Evolutionary conservation across 78 protist genomes (phyloP), one percentile per base, ranked within the genome.

Genomic region (Cavenderia fasciculata): DNA sequence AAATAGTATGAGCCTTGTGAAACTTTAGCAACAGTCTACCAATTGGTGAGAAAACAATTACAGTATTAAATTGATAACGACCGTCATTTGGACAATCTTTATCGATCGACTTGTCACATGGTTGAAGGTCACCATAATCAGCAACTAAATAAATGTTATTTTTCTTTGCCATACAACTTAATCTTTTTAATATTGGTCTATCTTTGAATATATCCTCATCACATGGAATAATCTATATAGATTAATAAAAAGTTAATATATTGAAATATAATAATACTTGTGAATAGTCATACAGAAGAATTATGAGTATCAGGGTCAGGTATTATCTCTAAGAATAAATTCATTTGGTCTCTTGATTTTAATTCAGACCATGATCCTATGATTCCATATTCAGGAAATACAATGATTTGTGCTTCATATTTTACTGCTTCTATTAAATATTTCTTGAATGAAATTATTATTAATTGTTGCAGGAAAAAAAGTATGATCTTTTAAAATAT

Each of bases 301-400:
- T 56, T 21, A 12, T 34, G 27, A 36, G 23, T 18, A 18, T 6
- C 19, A 21, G 84, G 84, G 54, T 74, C 84, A 0, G 84, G 84
- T 23, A 74, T 56, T 25, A 41, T 25, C 49, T 74, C 84, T 2
- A 74, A 19, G 19, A 36, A 74, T 56, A 44, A 44, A 21, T 46
- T 54, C 7, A 74, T 19, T 7, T 23, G 27, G 49, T 74, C 68
- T 52, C 84, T 52, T 19, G 65, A 54, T 36, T 31, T 41, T 54
- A 74, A 56, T 1, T 29, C 33, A 36, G 31, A n/a, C n/a, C n/a
- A n/a, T n/a, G n/a, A 18, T 10, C 69, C 41, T 1, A 38, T 12
- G 12, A 74, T 51, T 27, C 84, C 84, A 40, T 74, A 74, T 59
- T 74, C 84, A 25, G 84, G 68, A 49, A 74, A 74, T 52, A 74